These are phyloP conservation scores for Trifolium repens DNA, from an alignment of 306 rosid genomes.

Conservation along the genomic window DNA sequence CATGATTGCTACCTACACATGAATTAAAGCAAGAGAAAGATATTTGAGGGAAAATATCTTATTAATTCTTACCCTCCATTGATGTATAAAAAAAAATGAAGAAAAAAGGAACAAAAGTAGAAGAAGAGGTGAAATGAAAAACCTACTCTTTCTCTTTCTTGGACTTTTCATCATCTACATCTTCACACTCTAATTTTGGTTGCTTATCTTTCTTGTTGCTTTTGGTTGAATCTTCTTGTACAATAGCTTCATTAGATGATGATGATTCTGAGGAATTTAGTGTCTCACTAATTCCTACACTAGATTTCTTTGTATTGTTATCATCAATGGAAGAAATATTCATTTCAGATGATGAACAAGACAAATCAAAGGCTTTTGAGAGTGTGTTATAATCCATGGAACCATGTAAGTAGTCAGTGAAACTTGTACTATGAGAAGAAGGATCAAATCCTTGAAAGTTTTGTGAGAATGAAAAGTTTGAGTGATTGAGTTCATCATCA, in stretches of 20 bases:
- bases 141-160: constrained; percentile 89
- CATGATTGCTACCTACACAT: neutral
- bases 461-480: constrained; percentile 37
- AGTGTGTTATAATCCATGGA: constrained; percentile 77
- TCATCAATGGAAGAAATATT: constrained; percentile 55
- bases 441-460: constrained; percentile 55
- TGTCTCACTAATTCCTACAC: constrained; percentile 47
- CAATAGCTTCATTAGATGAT: constrained; percentile 68
- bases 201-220: constrained; percentile 59
- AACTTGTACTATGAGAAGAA: constrained; percentile 56
- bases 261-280: constrained; percentile 71
- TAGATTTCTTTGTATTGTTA: constrained; percentile 32
- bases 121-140: constrained; percentile 1
- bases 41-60: neutral
- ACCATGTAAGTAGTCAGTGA: constrained; percentile 72
- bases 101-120: neutral
- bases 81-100: constrained; percentile 29
- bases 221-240: constrained; percentile 66
- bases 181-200: constrained; percentile 51
- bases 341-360: constrained; percentile 79
- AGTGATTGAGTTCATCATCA: constrained; percentile 42
- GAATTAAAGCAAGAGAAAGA: constrained; percentile 29
- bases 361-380: constrained; percentile 80
- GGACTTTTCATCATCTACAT: constrained; percentile 50
- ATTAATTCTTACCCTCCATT: constrained; percentile 1